Evolutionary conservation across 2,329 filamentous ascomycete genomes (phyloP).

Genomic region (Anisogramma anomala): DNA sequence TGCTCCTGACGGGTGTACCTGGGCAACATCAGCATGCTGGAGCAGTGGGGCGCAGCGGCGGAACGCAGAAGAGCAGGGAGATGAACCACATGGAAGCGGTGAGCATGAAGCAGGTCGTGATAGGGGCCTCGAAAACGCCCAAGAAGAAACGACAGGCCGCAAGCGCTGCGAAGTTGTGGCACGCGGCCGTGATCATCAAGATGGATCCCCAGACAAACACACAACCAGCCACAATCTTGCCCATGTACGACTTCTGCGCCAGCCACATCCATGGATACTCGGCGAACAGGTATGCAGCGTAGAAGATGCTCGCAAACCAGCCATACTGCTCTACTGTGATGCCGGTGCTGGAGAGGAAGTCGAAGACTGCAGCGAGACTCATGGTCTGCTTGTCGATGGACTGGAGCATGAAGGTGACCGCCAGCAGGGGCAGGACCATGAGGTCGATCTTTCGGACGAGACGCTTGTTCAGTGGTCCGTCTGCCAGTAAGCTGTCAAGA

Average conservation of each 20-base stretch:
- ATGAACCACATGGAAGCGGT: conserved; percentile 35
- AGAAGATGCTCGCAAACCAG: conserved; percentile 46
- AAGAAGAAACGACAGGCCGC: conserved; percentile 33
- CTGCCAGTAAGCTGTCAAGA: conserved; percentile 28
- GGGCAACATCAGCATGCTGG: not conserved
- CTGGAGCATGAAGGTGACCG: conserved; percentile 38
- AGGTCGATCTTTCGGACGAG: conserved; percentile 36
- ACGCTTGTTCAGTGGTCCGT: conserved; percentile 22
- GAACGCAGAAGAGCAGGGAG: not conserved
- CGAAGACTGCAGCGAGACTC: conserved; percentile 43
- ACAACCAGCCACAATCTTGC: conserved; percentile 23
- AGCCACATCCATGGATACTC: conserved; percentile 28
- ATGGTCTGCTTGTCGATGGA: conserved; percentile 46
- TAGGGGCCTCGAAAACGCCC: conserved; percentile 35
- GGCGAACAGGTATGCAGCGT: conserved; percentile 35
- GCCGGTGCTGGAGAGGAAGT: conserved; percentile 37
- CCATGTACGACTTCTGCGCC: conserved; percentile 26
- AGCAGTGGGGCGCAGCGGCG: too few species aligned
- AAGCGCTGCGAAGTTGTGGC: conserved; percentile 30
- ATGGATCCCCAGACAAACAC: conserved; percentile 27
- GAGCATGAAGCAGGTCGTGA: conserved; percentile 39
- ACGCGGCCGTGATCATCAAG: conserved; percentile 31
- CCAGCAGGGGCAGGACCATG: conserved; percentile 38
- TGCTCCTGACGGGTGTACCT: conserved; percentile 34
- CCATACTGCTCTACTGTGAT: conserved; percentile 37